Conservation (phyloP, 192 early-diverging fungal species). For the Backusella mclennaniae region DNA sequence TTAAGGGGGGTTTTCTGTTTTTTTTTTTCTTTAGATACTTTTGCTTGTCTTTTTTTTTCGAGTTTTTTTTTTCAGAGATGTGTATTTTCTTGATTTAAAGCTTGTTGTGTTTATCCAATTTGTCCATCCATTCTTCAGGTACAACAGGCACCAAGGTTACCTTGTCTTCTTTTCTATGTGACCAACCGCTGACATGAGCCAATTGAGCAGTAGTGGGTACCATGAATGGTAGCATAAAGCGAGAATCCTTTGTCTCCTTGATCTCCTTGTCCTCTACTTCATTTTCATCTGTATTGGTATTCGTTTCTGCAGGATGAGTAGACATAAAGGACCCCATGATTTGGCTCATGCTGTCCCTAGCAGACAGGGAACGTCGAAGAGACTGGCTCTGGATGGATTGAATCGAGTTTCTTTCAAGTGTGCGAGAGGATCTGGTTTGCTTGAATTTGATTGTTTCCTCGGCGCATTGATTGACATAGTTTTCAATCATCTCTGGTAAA, state of each 20-base stretch:
- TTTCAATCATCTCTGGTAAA: constrained; percentile 70
- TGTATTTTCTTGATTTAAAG: background rate
- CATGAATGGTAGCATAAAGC: constrained; percentile 59
- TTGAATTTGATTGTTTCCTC: constrained; percentile 53
- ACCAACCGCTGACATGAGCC: background rate
- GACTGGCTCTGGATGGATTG: constrained; percentile 7
- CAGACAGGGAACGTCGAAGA: constrained; percentile 12
- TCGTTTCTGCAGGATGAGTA: background rate
- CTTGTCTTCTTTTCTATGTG: constrained; percentile 4
- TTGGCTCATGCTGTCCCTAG: constrained; percentile 21
- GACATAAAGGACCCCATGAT: constrained; percentile 29
- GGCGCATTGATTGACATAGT: constrained; percentile 73
- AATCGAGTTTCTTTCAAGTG: constrained; percentile 5
- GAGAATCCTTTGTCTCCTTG: constrained; percentile 45
- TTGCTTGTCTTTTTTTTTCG: background rate
- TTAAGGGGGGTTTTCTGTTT: background rate
- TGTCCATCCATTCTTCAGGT: constrained; percentile 36
- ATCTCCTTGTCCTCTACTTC: constrained; percentile 31
- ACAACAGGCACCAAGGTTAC: constrained; percentile 20
- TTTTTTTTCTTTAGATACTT: background rate
- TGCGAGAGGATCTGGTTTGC: constrained; percentile 16
- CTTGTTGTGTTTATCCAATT: constrained; percentile 23
- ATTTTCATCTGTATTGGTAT: background rate
- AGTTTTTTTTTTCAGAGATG: background rate
- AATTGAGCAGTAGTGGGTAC: constrained; percentile 55